Percentiles rank a stretch among this genome's conserved stretches.
These are phyloP conservation scores for Pinus taeda DNA, from an alignment of 75 land plant species.

Conservation along the genomic window DNA sequence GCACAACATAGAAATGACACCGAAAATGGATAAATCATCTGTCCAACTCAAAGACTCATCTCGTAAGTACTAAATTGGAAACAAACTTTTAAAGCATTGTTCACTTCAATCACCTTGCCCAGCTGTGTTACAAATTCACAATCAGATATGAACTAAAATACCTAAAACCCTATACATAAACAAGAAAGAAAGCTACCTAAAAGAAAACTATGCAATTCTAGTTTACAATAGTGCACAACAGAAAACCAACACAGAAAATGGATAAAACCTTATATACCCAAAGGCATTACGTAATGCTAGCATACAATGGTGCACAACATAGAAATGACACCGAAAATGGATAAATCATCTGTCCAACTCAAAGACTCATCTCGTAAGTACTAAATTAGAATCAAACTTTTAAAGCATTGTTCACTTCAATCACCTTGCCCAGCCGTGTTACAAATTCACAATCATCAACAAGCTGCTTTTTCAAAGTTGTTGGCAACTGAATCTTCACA, in stretches of 20 bases:
- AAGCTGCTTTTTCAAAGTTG: conserved; percentile 78
- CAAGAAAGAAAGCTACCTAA: background rate
- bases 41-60: background rate
- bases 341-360: background rate
- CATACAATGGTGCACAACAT: background rate
- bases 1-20: background rate
- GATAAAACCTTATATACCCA: background rate
- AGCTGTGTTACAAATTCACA: conserved; percentile 75
- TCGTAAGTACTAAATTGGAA: background rate
- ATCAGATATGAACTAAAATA: background rate
- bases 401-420: conserved; percentile 8
- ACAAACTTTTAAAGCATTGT: conserved; percentile 1
- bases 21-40: background rate
- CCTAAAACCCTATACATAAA: background rate
- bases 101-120: conserved; percentile 57
- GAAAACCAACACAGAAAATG: background rate
- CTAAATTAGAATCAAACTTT: background rate
- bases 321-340: background rate
- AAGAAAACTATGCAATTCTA: background rate
- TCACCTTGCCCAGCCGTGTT: conserved; percentile 78
- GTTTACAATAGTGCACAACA: background rate
- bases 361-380: background rate
- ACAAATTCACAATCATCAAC: conserved; percentile 95
- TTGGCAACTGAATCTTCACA: conserved; percentile 65
- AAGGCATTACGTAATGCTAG: background rate